phyloP scores from a whole-genome alignment of 495 filamentous ascomycete genomes.

The Hypoxylon trugodes region DNA sequence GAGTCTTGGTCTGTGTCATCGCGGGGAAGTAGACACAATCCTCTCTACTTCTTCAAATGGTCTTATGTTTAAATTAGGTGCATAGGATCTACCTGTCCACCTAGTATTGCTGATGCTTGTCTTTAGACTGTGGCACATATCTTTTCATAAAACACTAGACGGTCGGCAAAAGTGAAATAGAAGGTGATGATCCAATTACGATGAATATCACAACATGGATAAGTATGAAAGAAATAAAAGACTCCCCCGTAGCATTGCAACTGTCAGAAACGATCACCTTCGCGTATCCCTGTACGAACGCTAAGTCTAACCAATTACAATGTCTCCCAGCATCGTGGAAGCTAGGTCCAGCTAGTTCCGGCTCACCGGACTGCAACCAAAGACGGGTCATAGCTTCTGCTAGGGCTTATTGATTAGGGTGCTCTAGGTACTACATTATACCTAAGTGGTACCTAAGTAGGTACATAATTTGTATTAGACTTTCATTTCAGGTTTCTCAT shows the following conservation, averaged over 20 bases:
- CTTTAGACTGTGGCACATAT: neutral
- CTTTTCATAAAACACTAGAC: conserved; percentile 1
- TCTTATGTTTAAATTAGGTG: neutral
- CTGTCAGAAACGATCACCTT: conserved; percentile 37
- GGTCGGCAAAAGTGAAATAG: conserved; percentile 5
- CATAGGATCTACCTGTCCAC: neutral
- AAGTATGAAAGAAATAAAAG: conserved; percentile 10
- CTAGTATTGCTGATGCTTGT: conserved; percentile 1
- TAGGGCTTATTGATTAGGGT: conserved; percentile 5
- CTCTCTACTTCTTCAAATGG: neutral
- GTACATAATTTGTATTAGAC: too few relatives aligned
- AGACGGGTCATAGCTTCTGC: conserved; percentile 13
- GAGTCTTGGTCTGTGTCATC: neutral
- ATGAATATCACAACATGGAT: conserved; percentile 26
- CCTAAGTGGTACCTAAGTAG: neutral
- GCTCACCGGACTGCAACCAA: conserved; percentile 32
- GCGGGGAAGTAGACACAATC: conserved; percentile 1
- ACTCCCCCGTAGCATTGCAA: conserved; percentile 20
- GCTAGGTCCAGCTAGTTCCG: conserved; percentile 24
- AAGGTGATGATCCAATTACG: conserved; percentile 23
- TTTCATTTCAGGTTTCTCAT: too few relatives aligned
- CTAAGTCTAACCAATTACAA: conserved; percentile 21
- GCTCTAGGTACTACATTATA: neutral
- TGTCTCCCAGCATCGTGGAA: conserved; percentile 30
- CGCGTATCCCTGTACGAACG: conserved; percentile 15